Conservation (phyloP, 1,284 basidiomycete species). For the Ganoderma lingzhi region DNA sequence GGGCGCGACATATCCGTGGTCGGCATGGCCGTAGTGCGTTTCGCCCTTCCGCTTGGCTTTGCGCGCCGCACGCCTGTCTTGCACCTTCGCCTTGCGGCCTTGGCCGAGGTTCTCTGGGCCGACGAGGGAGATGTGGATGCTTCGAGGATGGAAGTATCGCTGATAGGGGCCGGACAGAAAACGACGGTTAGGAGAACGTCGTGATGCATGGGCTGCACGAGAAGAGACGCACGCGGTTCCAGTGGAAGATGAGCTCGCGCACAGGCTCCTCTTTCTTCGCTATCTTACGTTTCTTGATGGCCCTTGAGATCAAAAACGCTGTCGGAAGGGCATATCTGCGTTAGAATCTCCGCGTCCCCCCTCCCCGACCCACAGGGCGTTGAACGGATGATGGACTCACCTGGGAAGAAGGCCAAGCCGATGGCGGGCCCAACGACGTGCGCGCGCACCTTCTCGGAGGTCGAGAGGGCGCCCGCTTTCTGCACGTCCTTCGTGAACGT, state of each 20-base stretch:
- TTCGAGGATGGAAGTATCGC: constrained; percentile 34
- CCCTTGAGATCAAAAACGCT: constrained; percentile 9
- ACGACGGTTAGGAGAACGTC: not conserved
- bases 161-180: not conserved
- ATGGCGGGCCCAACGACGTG: constrained; percentile 11
- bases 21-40: not conserved
- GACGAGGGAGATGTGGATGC: constrained; percentile 31
- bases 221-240: constrained; percentile 26
- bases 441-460: constrained; percentile 18
- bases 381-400: not conserved
- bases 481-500: constrained; percentile 29
- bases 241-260: constrained; percentile 26
- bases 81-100: not conserved
- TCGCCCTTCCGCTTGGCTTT: not conserved
- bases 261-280: constrained; percentile 23
- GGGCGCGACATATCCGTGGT: not conserved
- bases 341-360: not conserved
- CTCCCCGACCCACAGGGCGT: not conserved
- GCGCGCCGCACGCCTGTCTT: not conserved
- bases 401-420: constrained; percentile 9
- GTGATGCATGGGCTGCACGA: not conserved
- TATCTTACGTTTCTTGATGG: not conserved
- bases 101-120: not conserved
- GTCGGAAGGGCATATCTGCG: too few species aligned
- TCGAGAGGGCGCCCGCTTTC: constrained; percentile 19